Conservation (phyloP, 768 basidiomycete genomes). For the Boletales sp. region DNA sequence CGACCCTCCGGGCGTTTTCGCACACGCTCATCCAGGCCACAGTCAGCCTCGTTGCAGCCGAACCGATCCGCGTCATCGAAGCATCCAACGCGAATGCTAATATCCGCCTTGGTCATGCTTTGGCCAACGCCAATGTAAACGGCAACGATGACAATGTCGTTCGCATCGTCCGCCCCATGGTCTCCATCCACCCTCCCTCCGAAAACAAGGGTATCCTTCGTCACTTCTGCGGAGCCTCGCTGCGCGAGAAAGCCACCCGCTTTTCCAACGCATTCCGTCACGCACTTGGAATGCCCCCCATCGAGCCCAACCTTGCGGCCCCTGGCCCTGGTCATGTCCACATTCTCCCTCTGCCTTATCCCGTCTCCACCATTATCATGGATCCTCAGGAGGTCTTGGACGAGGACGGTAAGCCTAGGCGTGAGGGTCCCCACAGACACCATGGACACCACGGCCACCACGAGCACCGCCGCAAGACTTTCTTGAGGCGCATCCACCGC, state of each 20-base stretch:
- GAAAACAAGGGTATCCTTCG: conserved; percentile 12
- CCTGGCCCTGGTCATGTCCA: conserved; percentile 23
- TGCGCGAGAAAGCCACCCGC: conserved; percentile 48
- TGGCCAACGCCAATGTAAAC: conserved; percentile 31
- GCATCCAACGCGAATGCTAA: conserved; percentile 20
- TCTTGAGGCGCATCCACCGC: conserved; percentile 57
- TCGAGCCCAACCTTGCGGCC: conserved; percentile 27
- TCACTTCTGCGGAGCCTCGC: conserved; percentile 32
- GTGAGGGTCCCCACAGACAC: not conserved
- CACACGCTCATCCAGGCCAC: conserved; percentile 7
- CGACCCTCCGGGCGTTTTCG: not conserved
- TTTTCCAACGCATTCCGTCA: conserved; percentile 54
- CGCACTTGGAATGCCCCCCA: conserved; percentile 51
- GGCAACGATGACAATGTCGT: conserved; percentile 25
- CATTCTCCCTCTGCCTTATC: conserved; percentile 24
- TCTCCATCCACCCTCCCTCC: conserved; percentile 6
- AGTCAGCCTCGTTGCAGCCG: conserved; percentile 41
- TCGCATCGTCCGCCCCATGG: conserved; percentile 13
- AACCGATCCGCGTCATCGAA: conserved; percentile 48
- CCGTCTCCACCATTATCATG: not conserved
- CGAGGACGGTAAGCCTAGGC: conserved; percentile 9
- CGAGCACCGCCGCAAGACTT: conserved; percentile 33
- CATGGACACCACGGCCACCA: conserved; percentile 15
- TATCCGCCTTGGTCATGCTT: conserved; percentile 38
- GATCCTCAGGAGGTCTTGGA: conserved; percentile 3